Base-by-base conservation (phyloP, 345 rosid genomes). In the Populus pruinosa region DNA sequence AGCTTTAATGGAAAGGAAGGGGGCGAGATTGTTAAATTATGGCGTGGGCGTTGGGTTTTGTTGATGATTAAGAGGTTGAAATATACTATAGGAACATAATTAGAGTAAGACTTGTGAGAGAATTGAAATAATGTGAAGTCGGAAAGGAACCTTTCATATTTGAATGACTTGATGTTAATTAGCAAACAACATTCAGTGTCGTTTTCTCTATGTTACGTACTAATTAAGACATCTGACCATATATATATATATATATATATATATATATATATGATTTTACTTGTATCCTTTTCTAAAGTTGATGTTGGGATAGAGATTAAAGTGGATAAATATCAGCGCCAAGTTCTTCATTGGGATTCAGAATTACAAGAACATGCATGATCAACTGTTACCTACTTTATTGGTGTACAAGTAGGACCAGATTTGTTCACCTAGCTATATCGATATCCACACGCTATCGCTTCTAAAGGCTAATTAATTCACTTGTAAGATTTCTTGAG, bases 1-100 rank as follows among this genome's bases (percentile, higher is more conserved):
- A 85, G 83, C 82, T 72, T 81, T 84, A 44, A 80, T 72, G 65
- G 71, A 79, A 86, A 78, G 87, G 70, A 80, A 84, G 74, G 29
- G 25, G 69, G 76, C 67, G 61, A 39, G 11, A n/a, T 62, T 21
- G 72, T 73, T 50, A 25, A 67, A 49, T 29, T 21, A 17, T 3
- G 53, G 27, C 16, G 12, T 3, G 53, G 21, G 33, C 29, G 6
- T 17, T 13, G 68, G 25, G 49, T 67, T 50, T 12, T 33, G 43
- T 0, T 29, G 8, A 31, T 77, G 43, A 62, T 77, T 31, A 61
- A 10, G 2, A 13, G 8, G 17, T 59, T 41, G 69, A 59, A 59
- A 12, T n/a, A 17, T 18, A 38, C 20, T 20, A 70, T 13, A 29
- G 29, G 8, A 17, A 70, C 47, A 70, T 43, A 33, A 70, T 33